Base-by-base conservation (phyloP, 2,329 filamentous ascomycete genomes). In the Leptographium lundbergii region DNA sequence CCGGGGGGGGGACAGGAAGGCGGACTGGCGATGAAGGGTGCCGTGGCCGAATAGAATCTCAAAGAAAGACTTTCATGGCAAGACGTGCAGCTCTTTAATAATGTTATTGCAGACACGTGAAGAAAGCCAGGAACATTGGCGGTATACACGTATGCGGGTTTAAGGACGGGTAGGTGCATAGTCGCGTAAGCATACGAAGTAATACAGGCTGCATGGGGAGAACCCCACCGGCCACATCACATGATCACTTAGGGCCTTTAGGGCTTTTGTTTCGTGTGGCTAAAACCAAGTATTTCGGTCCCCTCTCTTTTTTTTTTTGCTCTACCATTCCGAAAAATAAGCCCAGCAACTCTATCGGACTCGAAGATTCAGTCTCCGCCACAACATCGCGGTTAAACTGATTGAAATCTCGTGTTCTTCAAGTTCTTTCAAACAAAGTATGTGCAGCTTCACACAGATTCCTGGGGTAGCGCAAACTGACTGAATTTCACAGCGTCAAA, bases 351-450 rank as follows among this genome's bases (percentile, higher is more conserved):
- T 54, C 52, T 34, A 25, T n/a, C 42, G 59, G 87, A 95, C 90
- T 89, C 82, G 89, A 94, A 90, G 91, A 87, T 83, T 95, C 92
- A 96, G 92, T 97, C 92, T 96, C 92, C 92, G 91, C 88, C 86
- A 57, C 59, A 62, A 88, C 86, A 75, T 70, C 76, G 89, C 91
- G 92, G 92, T 96, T 96, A 95, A 97, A 95, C 87, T 85, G 92
- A 97, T 97, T 97, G 92, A 91, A 79, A 81, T 87, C 88, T 91
- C 88, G 81, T 87, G 88, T 91, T 91, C 85, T 75, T 68, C 58
- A 66, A 66, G 60, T 57, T 67, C 57, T 48, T 61, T 72, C 74
- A 65, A 75, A 60, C 53, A 45, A 36, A 56, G 60, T 62, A 63
- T 48, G 75, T 75, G 45, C 58, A 32, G 25, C 24, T 34, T 39